Percentiles rank a stretch among this genome's conserved stretches.
phyloP scores from a whole-genome alignment of 306 rosid genomes.

The Vigna unguiculata region DNA sequence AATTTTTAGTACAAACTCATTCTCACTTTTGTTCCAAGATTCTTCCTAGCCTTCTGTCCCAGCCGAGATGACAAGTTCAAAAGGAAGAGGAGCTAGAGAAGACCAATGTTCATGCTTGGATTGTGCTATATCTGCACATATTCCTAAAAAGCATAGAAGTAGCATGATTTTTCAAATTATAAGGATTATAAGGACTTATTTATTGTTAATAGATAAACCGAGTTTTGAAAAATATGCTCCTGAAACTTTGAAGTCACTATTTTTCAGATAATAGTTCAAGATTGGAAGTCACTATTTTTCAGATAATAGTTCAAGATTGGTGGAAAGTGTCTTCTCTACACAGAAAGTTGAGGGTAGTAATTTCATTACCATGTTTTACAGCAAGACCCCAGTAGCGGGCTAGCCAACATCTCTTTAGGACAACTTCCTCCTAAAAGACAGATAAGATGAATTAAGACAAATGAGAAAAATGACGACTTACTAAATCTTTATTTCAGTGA shows the following conservation, averaged over 20 bases:
- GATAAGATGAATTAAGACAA: slow-evolving; percentile 36
- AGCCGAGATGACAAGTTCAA: slow-evolving; percentile 88
- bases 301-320: slow-evolving; percentile 35
- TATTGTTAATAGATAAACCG: slow-evolving; percentile 29
- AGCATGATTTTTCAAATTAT: slow-evolving; percentile 29
- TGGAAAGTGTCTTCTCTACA: slow-evolving; percentile 28
- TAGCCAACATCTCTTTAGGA: slow-evolving; percentile 98
- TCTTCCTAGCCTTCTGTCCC: slow-evolving; percentile 99
- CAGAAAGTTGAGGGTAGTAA: slow-evolving; percentile 42
- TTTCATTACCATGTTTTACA: slow-evolving; percentile 78
- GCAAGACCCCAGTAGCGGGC: slow-evolving; percentile 98
- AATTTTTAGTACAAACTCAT: slow-evolving; percentile 42
- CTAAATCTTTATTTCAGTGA: slow-evolving; percentile 23
- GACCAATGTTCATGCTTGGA: slow-evolving; percentile 94
- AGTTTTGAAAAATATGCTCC: slow-evolving; percentile 7
- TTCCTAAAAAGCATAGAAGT: slow-evolving; percentile 62
- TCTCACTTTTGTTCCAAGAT: slow-evolving; percentile 71
- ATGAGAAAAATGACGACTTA: slow-evolving; percentile 35
- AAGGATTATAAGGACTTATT: slow-evolving; percentile 37
- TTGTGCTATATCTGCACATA: slow-evolving; percentile 81
- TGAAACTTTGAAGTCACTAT: slow-evolving; percentile 19
- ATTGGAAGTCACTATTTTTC: slow-evolving; percentile 17
- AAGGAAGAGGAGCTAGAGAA: slow-evolving; percentile 93
- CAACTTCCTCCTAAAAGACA: slow-evolving; percentile 89
- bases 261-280: slow-evolving; percentile 37